These are phyloP conservation scores for Pseudohyphozyma bogoriensis DNA, from an alignment of 768 basidiomycete genomes.

Conservation along the genomic window DNA sequence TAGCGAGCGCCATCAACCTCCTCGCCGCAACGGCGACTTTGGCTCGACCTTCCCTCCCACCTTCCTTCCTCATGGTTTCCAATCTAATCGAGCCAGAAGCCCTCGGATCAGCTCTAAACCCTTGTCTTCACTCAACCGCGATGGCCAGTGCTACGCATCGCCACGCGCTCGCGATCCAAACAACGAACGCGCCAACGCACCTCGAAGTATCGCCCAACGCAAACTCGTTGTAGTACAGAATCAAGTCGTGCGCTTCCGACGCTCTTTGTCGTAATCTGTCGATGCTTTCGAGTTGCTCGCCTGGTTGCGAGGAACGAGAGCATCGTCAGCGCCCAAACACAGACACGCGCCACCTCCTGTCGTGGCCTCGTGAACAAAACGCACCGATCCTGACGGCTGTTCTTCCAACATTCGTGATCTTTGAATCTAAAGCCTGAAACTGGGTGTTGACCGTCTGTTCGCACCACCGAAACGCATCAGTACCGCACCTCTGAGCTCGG, in stretches of 20 bases:
- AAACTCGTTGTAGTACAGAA: slow-evolving; percentile 89
- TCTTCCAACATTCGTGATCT: slow-evolving; percentile 84
- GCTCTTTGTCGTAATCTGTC: slow-evolving; percentile 85
- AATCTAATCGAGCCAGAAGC: slow-evolving; percentile 43
- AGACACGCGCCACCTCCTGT: too few species aligned
- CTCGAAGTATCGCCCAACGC: slow-evolving; percentile 62
- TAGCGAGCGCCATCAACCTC: slow-evolving; percentile 74
- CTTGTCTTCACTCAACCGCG: too few species aligned
- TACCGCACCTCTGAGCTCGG: neutral
- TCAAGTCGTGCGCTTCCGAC: slow-evolving; percentile 84
- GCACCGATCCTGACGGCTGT: slow-evolving; percentile 87
- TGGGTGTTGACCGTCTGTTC: slow-evolving; percentile 59
- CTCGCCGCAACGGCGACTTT: slow-evolving; percentile 80
- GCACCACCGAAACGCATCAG: too few species aligned
- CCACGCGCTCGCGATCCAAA: too few species aligned
- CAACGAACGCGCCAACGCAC: slow-evolving; percentile 27
- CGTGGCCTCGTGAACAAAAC: too few species aligned
- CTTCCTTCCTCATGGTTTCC: slow-evolving; percentile 69
- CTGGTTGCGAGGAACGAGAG: slow-evolving; percentile 42
- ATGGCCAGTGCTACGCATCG: too few species aligned
- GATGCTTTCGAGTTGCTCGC: slow-evolving; percentile 90
- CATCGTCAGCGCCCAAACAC: too few species aligned
- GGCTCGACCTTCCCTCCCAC: slow-evolving; percentile 71
- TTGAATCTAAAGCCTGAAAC: slow-evolving; percentile 52
- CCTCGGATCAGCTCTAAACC: slow-evolving; percentile 7